These are phyloP conservation scores for Ceratocystis alfenasii DNA, from an alignment of 2,329 filamentous ascomycete genomes.

Conservation along the genomic window DNA sequence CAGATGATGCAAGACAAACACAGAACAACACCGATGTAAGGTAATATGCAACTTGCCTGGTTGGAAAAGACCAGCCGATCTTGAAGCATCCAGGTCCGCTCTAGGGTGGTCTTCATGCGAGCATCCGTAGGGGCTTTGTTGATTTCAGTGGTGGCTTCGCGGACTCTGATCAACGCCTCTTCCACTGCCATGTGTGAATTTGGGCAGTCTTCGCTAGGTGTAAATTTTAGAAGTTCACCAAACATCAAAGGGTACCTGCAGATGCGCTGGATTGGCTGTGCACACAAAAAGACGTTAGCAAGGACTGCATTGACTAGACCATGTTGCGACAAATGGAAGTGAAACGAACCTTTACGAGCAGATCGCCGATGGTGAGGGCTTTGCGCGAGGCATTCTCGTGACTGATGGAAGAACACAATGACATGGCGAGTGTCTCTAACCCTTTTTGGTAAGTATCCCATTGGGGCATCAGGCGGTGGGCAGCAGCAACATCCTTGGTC, in stretches of 20 bases:
- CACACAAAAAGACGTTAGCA: background rate
- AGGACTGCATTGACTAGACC: background rate
- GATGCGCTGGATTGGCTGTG: constrained; percentile 76
- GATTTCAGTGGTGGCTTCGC: constrained; percentile 65
- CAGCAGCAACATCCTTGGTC: constrained; percentile 60
- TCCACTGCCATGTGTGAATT: constrained; percentile 70
- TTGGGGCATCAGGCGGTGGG: constrained; percentile 54
- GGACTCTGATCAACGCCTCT: constrained; percentile 56
- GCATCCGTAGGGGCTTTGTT: constrained; percentile 74
- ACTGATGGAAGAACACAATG: constrained; percentile 57
- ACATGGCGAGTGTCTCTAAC: constrained; percentile 68
- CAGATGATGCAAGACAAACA: constrained; percentile 8
- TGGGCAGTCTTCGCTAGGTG: constrained; percentile 74
- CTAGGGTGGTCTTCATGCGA: constrained; percentile 54
- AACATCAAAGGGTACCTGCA: constrained; percentile 87
- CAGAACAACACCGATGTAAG: background rate
- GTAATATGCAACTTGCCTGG: constrained; percentile 34
- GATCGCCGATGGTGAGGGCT: constrained; percentile 68
- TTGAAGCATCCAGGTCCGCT: constrained; percentile 76
- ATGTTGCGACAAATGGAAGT: background rate
- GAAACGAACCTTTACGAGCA: constrained; percentile 67
- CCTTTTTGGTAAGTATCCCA: constrained; percentile 77
- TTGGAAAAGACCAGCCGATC: constrained; percentile 65
- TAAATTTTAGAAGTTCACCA: constrained; percentile 68
- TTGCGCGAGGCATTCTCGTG: constrained; percentile 54